Evolutionary conservation across 768 basidiomycete species (phyloP).

Genomic region (Gautieria morchelliformis): DNA sequence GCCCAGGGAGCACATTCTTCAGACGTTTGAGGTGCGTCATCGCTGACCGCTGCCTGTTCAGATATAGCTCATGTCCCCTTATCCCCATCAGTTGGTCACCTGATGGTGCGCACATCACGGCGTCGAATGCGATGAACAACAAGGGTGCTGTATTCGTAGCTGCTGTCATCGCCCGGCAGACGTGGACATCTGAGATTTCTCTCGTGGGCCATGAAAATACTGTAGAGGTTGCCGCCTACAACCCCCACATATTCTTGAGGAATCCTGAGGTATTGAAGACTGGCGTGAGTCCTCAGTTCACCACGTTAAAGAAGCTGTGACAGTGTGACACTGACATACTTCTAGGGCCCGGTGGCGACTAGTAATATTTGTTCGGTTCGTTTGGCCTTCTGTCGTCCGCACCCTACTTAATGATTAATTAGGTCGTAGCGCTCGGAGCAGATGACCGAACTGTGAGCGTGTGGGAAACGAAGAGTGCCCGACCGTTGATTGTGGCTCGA

Average conservation of each 20-base stretch:
- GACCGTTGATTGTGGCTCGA: conserved; percentile 86
- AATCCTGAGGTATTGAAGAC: conserved; percentile 36
- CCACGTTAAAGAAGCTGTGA: too few species aligned
- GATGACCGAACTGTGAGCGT: conserved; percentile 91
- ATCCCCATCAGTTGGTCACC: conserved; percentile 77
- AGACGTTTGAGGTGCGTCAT: conserved; percentile 64
- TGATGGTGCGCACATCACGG: conserved; percentile 96
- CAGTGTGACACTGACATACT: neutral
- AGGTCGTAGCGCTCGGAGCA: conserved; percentile 79
- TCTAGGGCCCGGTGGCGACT: conserved; percentile 45
- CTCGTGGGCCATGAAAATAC: conserved; percentile 97
- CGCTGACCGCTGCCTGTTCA: conserved; percentile 1
- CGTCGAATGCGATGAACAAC: conserved; percentile 95
- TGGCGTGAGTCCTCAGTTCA: neutral
- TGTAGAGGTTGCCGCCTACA: conserved; percentile 90
- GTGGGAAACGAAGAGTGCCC: conserved; percentile 90
- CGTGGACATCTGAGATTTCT: conserved; percentile 88
- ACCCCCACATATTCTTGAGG: conserved; percentile 88
- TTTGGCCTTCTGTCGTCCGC: neutral
- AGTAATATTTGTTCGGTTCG: conserved; percentile 72
- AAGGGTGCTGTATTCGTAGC: conserved; percentile 96
- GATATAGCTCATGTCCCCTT: neutral
- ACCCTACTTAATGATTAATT: neutral
- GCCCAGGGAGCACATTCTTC: conserved; percentile 93
- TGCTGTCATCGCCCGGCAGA: conserved; percentile 81